phyloP scores from a whole-genome alignment of 75 land plant species.

The Cupressus sempervirens region DNA sequence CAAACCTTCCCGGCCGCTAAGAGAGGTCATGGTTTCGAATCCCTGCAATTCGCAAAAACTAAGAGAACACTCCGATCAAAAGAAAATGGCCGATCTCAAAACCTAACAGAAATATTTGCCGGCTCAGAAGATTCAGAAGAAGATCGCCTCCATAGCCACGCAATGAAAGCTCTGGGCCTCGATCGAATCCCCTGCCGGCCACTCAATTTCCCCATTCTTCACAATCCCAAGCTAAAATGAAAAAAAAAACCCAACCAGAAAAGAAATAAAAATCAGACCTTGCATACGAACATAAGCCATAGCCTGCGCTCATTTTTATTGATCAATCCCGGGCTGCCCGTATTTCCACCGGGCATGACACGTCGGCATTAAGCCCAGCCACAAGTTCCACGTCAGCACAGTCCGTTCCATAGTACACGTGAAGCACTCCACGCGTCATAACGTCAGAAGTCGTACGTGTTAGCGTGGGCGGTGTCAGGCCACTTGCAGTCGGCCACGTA shows the following conservation, averaged over 20 bases:
- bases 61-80: neutral
- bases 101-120: neutral
- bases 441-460: neutral
- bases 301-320: too few relatives aligned
- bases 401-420: neutral
- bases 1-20: neutral
- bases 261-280: neutral
- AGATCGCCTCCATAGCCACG: slow-evolving; percentile 6
- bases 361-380: neutral
- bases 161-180: neutral
- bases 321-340: neutral
- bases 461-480: neutral
- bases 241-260: too few relatives aligned
- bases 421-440: neutral
- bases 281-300: too few relatives aligned
- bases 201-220: neutral
- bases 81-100: neutral
- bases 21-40: neutral
- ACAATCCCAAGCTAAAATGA: neutral
- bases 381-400: neutral
- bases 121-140: neutral
- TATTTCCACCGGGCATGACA: neutral
- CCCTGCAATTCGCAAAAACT: neutral
- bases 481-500: neutral
- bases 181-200: slow-evolving; percentile 1